Evolutionary conservation across 1,284 basidiomycete species (phyloP).

Genomic region (Irpex sp.): DNA sequence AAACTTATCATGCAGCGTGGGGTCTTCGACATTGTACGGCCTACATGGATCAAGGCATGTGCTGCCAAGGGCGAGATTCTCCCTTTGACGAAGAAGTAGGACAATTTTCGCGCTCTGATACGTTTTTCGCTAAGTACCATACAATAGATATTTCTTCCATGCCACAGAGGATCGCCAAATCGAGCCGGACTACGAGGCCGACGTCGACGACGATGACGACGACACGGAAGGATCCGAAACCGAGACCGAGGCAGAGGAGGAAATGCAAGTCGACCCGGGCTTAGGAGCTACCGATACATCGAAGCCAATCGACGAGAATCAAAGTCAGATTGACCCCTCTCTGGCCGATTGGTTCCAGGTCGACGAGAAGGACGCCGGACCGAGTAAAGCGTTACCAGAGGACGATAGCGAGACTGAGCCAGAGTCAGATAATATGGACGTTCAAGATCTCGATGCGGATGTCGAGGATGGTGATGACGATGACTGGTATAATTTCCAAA

Average conservation of each 20-base stretch:
- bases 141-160: constrained; percentile 69
- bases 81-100: constrained; percentile 68
- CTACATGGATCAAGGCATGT: constrained; percentile 82
- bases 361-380: constrained; percentile 21
- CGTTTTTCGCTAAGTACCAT: background rate
- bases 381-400: constrained; percentile 21
- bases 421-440: constrained; percentile 60
- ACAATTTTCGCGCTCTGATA: background rate
- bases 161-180: constrained; percentile 42
- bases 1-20: constrained; percentile 63
- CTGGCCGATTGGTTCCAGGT: constrained; percentile 67
- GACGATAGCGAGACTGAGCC: constrained; percentile 61
- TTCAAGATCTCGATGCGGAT: constrained; percentile 32
- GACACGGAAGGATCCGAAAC: constrained; percentile 20
- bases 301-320: constrained; percentile 10
- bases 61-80: constrained; percentile 51
- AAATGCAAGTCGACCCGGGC: background rate
- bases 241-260: constrained; percentile 19
- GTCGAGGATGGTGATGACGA: constrained; percentile 35
- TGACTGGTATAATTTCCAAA: constrained; percentile 20
- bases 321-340: constrained; percentile 33
- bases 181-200: constrained; percentile 28
- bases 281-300: constrained; percentile 13
- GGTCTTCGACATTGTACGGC: constrained; percentile 67
- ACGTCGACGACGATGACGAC: constrained; percentile 27